A percentile compares a stretch with the other conserved stretches of the same genome.
Conservation (phyloP, 495 filamentous ascomycete species). For the Penicillium lividum region DNA sequence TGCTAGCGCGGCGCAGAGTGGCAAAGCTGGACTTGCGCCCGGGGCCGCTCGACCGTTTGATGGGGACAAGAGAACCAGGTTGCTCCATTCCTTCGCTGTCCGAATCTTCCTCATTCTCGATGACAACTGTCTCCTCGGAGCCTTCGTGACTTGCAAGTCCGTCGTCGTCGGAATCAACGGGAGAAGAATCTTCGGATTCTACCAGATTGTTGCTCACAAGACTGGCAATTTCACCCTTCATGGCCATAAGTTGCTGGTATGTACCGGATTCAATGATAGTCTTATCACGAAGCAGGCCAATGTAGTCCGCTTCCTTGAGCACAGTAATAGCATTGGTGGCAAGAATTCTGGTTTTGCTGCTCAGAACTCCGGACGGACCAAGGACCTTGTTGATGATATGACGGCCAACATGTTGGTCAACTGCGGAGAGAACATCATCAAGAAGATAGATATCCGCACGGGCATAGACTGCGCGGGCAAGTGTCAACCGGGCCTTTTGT, state of each 20-base stretch:
- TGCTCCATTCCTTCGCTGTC: slow-evolving; percentile 76
- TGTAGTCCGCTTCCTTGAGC: slow-evolving; percentile 81
- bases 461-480: slow-evolving; percentile 95
- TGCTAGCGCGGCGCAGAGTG: slow-evolving; percentile 85
- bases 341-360: slow-evolving; percentile 85
- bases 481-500: slow-evolving; percentile 92
- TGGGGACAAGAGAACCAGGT: slow-evolving; percentile 69
- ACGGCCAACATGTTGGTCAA: slow-evolving; percentile 95
- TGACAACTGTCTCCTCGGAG: slow-evolving; percentile 55
- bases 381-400: slow-evolving; percentile 94
- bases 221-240: slow-evolving; percentile 86
- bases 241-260: slow-evolving; percentile 86
- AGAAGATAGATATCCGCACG: slow-evolving; percentile 95
- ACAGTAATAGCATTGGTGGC: slow-evolving; percentile 97
- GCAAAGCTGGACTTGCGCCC: slow-evolving; percentile 65
- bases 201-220: slow-evolving; percentile 77
- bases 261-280: slow-evolving; percentile 84
- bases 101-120: slow-evolving; percentile 51
- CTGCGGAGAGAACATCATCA: slow-evolving; percentile 92
- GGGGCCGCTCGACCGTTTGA: slow-evolving; percentile 52
- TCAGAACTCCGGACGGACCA: slow-evolving; percentile 78
- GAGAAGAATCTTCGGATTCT: slow-evolving; percentile 60
- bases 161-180: slow-evolving; percentile 54
- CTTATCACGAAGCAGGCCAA: slow-evolving; percentile 79
- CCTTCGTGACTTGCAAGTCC: slow-evolving; percentile 49